Evolutionary conservation across 2,329 filamentous ascomycete species (phyloP), one percentile per base, ranked within the genome.

Genomic region (Fusarium torulosum): DNA sequence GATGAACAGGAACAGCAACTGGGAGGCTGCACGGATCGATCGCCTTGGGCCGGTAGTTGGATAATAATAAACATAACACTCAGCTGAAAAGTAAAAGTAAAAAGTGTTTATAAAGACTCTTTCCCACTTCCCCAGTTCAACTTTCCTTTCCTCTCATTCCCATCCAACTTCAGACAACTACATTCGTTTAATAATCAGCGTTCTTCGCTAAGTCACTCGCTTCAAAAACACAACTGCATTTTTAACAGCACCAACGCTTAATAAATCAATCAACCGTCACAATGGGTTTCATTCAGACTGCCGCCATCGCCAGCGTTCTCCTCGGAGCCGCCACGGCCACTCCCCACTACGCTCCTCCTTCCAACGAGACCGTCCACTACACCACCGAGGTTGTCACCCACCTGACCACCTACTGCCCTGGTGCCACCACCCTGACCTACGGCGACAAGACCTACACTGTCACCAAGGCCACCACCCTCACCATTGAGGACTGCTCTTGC

Each of bases 331-430:
- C 67, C 47, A 44, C 47, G 35, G 67, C 67, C 38, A 55, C 63
- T 13, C 67, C 67, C n/a, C 11, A 65, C 63, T 53, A 70, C 23
- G 57, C 52, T 45, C 60, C 59, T 10, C 58, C 58, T 29, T 58
- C 60, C 63, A 70, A 69, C 70, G 58, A 51, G 33, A 70, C 64
- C 74, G 78, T 81, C 71, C 80, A 79, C 75, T 87, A 85, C 79
- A 84, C 82, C 79, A 91, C 88, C 69, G 85, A 89, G 82, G 81
- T 86, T 63, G 84, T 91, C 66, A 89, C 86, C 54, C 80, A 82
- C 56, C 84, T 86, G 80, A 89, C 85, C 79, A 92, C 89, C 74
- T 91, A 83, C 85, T 92, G 90, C 86, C 88, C 89, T 9, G 81
- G 73, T 66, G 76, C 89, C 62, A 90, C 89, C 69, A 80, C 81